Conservation (phyloP, 345 rosid species). For the Salix exigua region DNA sequence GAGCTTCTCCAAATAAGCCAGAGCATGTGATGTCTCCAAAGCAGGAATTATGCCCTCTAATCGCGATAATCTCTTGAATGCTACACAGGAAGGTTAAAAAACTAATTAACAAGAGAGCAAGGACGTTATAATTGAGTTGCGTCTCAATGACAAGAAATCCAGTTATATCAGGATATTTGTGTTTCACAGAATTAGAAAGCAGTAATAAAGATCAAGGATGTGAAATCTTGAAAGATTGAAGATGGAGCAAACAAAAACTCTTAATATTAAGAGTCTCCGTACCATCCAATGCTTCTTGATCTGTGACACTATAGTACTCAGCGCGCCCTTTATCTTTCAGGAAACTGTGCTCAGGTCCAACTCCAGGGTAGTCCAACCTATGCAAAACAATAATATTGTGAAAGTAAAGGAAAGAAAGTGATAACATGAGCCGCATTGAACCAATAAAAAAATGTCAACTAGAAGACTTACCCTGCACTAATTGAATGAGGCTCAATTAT, state of each 20-base stretch:
- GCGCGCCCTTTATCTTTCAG: slow-evolving; percentile 82
- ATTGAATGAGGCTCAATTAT: slow-evolving; percentile 90
- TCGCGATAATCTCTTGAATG: slow-evolving; percentile 75
- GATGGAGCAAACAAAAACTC: neutral
- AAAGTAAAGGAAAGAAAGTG: neutral
- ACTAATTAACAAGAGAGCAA: neutral
- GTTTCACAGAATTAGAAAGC: neutral
- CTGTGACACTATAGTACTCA: slow-evolving; percentile 74
- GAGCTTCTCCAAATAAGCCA: slow-evolving; percentile 76
- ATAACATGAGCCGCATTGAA: neutral
- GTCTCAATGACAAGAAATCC: neutral
- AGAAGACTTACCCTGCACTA: slow-evolving; percentile 71
- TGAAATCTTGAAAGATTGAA: neutral
- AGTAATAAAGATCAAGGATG: neutral
- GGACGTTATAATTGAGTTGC: neutral
- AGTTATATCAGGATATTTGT: neutral
- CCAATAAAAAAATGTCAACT: neutral
- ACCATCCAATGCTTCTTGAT: slow-evolving; percentile 92
- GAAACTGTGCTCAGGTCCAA: slow-evolving; percentile 97
- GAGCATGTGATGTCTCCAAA: slow-evolving; percentile 83
- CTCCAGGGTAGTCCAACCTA: slow-evolving; percentile 98
- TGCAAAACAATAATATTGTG: neutral
- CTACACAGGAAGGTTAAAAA: slow-evolving; percentile 29
- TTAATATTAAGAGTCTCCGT: slow-evolving; percentile 1
- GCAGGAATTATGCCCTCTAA: slow-evolving; percentile 92